These are phyloP conservation scores for Rubia peregrina DNA, from an alignment of 305 asterid species.

Conservation along the genomic window DNA sequence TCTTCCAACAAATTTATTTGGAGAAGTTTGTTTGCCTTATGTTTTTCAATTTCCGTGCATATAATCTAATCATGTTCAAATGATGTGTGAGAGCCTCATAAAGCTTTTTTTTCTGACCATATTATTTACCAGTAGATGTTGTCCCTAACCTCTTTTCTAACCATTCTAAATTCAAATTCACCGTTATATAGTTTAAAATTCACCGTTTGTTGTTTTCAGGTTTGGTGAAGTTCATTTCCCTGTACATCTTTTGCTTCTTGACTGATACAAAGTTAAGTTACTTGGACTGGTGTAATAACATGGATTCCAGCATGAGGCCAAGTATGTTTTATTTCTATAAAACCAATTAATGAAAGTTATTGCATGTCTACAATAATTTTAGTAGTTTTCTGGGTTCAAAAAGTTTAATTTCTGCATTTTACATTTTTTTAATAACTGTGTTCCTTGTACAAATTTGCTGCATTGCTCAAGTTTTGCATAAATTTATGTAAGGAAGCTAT, in stretches of 20 bases:
- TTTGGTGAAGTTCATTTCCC: neutral
- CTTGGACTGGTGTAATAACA: too few relatives aligned
- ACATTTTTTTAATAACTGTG: conserved; percentile 7
- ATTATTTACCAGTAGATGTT: neutral
- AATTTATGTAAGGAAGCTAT: too few relatives aligned
- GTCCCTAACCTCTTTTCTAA: neutral
- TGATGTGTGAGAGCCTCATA: neutral
- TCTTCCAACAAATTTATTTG: neutral
- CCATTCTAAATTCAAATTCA: neutral
- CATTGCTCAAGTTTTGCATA: neutral
- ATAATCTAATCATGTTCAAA: neutral
- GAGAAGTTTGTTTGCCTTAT: neutral
- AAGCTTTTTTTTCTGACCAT: neutral
- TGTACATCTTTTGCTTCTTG: too few relatives aligned
- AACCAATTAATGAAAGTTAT: too few relatives aligned
- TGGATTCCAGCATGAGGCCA: too few relatives aligned
- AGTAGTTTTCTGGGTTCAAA: too few relatives aligned
- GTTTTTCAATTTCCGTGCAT: neutral
- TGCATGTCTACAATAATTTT: too few relatives aligned
- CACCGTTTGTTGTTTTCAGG: neutral
- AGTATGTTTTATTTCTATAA: too few relatives aligned
- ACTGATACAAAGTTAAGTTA: too few relatives aligned
- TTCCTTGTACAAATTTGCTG: neutral
- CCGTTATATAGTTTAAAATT: too few relatives aligned
- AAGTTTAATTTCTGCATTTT: conserved; percentile 29